Conservation (phyloP, 1,284 basidiomycete species). For the Wolfiporia cocos region DNA sequence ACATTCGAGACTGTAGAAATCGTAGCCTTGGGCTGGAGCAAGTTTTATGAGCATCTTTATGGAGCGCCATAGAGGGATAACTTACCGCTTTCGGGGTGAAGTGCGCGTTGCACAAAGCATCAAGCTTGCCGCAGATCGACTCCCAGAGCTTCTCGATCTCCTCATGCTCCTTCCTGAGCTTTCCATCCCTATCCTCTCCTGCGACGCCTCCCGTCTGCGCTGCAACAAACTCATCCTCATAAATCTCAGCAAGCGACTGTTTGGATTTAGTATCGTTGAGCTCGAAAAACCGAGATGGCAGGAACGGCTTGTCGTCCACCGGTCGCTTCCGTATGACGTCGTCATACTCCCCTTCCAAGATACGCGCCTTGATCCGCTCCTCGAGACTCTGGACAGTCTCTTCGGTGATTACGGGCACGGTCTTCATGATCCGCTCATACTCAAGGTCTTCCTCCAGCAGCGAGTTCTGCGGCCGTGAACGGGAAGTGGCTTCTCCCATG, state of each 20-base stretch:
- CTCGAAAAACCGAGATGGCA: constrained; percentile 88
- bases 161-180: constrained; percentile 84
- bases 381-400: constrained; percentile 82
- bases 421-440: constrained; percentile 87
- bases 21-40: constrained; percentile 76
- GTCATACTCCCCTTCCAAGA: constrained; percentile 85
- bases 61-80: constrained; percentile 7
- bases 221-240: constrained; percentile 88
- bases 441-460: constrained; percentile 93
- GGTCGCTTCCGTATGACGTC: constrained; percentile 83
- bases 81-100: constrained; percentile 91
- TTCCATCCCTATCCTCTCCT: constrained; percentile 81
- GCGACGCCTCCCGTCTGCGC: constrained; percentile 48
- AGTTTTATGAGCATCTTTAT: constrained; percentile 5
- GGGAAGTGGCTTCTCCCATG: constrained; percentile 84
- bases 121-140: constrained; percentile 83
- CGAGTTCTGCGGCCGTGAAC: constrained; percentile 85
- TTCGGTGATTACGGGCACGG: constrained; percentile 87
- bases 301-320: constrained; percentile 80
- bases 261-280: constrained; percentile 84
- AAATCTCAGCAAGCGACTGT: constrained; percentile 92
- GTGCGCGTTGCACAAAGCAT: constrained; percentile 92
- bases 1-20: constrained; percentile 87
- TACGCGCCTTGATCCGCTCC: constrained; percentile 88
- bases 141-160: constrained; percentile 85